Evolutionary conservation across 495 filamentous ascomycete genomes (phyloP), one percentile per base, ranked within the genome.

Genomic region (Lasiosphaeriaceae sp.): DNA sequence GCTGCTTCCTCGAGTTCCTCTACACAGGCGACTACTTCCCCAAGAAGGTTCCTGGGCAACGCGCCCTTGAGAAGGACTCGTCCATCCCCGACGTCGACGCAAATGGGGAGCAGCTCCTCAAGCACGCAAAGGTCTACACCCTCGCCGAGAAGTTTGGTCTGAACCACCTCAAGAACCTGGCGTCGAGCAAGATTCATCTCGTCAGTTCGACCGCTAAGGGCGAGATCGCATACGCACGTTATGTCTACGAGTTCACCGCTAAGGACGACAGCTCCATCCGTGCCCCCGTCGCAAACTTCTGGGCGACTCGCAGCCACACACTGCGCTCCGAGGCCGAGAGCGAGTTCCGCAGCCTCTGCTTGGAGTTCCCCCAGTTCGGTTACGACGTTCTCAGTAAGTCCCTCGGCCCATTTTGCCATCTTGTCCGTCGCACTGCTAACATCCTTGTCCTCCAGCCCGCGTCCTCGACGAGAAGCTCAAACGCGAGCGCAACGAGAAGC

Each of bases 1-100:
- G 89, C 31, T 92, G 85, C 73, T 91, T 96, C 65, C 83, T 97
- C 63, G 88, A 96, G 74, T 97, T 87, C 73, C 83, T 95, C 29
- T 97, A 97, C 74, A 96, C 90, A 1, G 83, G 83, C 69, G 90
- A 97, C 69, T 96, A 96, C 79, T 90, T 90, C 69, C 87, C 90
- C 3, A 75, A 78, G 57, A 85, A 86, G 62, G 51, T 86, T 16
- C 66, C 77, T n/a, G 76, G 80, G 44, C 71, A 80, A 51, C 76
- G 73, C 20, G 58, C 74, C 34, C 74, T 89, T 1, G 83, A 89
- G 61, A 68, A 69, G 45, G 83, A 87, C 62, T 77, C 86, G 1
- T 69, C 77, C 34, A 65, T 80, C 21, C 84, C 83, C 3, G 67
- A 68, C 5, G 75, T 86, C 20, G 90, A 96, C 71, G 75, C 87